These are phyloP conservation scores for Crithidia bombi DNA, from an alignment of 208 protist genomes.

Conservation along the genomic window DNA sequence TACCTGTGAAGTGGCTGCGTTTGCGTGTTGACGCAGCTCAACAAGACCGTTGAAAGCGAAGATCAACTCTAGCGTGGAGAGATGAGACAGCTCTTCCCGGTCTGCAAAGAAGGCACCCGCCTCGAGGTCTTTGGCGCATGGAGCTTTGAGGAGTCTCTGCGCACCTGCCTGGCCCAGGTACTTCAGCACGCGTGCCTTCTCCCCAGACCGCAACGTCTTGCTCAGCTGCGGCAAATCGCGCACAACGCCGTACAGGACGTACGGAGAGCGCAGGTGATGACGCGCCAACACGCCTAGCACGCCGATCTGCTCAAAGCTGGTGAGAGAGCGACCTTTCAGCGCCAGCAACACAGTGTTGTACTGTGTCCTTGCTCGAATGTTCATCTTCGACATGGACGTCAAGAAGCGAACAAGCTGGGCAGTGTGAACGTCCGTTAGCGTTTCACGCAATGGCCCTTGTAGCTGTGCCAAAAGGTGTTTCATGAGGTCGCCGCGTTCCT, in stretches of 20 bases:
- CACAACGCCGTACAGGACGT: constrained; percentile 37
- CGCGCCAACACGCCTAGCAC: constrained; percentile 62
- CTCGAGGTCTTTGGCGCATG: constrained; percentile 26
- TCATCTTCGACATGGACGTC: constrained; percentile 56
- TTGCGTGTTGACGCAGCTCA: constrained; percentile 61
- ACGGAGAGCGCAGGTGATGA: constrained; percentile 46
- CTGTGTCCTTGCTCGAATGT: constrained; percentile 34
- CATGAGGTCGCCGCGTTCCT: constrained; percentile 13
- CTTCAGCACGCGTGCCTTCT: constrained; percentile 59
- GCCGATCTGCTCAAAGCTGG: constrained; percentile 44
- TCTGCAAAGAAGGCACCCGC: constrained; percentile 39
- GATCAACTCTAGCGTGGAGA: constrained; percentile 50
- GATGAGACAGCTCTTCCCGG: constrained; percentile 33
- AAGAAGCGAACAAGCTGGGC: constrained; percentile 62
- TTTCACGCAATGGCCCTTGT: constrained; percentile 14
- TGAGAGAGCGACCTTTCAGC: constrained; percentile 44
- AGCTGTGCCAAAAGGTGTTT: constrained; percentile 12
- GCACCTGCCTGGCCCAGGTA: constrained; percentile 54
- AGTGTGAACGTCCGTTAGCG: constrained; percentile 30
- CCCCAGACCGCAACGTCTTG: constrained; percentile 22
- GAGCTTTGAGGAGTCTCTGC: constrained; percentile 49
- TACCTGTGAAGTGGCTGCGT: constrained; percentile 32
- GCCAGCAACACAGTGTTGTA: constrained; percentile 49
- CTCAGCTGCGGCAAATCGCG: constrained; percentile 36
- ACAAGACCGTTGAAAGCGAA: constrained; percentile 61